These are phyloP conservation scores for Eustoma russellianum DNA, from an alignment of 257 asterid genomes.

Conservation along the genomic window DNA sequence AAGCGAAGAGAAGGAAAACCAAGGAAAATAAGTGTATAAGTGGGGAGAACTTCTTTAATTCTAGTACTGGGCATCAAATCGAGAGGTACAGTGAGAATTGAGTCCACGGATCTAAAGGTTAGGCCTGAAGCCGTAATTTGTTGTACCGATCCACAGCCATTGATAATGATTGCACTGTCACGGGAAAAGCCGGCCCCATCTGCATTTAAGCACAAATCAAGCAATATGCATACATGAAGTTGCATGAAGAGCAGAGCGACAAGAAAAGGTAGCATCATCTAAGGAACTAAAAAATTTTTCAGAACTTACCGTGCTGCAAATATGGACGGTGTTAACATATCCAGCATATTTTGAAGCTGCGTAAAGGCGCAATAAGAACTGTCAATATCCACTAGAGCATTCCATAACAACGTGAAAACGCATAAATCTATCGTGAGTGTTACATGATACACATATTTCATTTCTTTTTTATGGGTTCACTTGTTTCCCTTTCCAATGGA, in stretches of 20 bases:
- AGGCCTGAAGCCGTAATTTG: constrained; percentile 29
- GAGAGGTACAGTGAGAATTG: background rate
- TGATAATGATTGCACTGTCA: constrained; percentile 72
- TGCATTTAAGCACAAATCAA: constrained; percentile 28
- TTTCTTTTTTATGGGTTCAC: too few species aligned
- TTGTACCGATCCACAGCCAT: constrained; percentile 71
- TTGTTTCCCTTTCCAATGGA: too few species aligned
- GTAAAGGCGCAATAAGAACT: constrained; percentile 7
- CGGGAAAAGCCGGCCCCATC: constrained; percentile 77
- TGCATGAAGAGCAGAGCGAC: background rate
- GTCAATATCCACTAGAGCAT: constrained; percentile 11
- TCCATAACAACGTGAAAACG: too few species aligned
- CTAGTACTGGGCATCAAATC: too few species aligned
- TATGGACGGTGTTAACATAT: constrained; percentile 72
- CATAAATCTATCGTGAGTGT: too few species aligned
- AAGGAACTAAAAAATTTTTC: too few species aligned
- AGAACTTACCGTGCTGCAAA: constrained; percentile 80
- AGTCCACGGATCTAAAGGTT: background rate
- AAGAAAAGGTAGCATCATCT: too few species aligned
- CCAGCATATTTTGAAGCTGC: constrained; percentile 94
- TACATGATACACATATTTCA: too few species aligned
- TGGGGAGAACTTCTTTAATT: too few species aligned
- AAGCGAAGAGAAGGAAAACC: background rate
- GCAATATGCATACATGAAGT: background rate
- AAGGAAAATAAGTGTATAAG: background rate